phyloP scores from a whole-genome alignment of 768 basidiomycete species.

The Amyloporia xantha region DNA sequence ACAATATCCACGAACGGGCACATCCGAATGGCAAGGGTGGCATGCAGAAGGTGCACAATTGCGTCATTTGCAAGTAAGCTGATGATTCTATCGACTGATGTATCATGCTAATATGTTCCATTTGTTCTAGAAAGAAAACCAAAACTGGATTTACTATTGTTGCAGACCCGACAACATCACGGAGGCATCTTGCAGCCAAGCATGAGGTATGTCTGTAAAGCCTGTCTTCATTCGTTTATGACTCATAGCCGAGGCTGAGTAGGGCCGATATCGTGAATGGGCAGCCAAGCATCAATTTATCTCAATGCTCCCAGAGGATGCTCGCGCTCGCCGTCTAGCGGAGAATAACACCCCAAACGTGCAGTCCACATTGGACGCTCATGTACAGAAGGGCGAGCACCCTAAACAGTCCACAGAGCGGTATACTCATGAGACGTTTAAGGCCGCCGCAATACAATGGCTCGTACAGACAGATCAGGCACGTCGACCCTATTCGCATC shows the following conservation, averaged over 20 bases:
- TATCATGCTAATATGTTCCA: not conserved
- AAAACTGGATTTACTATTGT: not conserved
- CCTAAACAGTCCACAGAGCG: slow-evolving; percentile 16
- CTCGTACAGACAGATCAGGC: slow-evolving; percentile 35
- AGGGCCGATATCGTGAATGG: slow-evolving; percentile 24
- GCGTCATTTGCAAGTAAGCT: not conserved
- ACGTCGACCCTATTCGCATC: too few species aligned
- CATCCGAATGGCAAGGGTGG: not conserved
- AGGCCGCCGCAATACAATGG: slow-evolving; percentile 30
- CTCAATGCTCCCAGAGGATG: slow-evolving; percentile 25
- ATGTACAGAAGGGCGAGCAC: slow-evolving; percentile 18
- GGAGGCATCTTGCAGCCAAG: not conserved
- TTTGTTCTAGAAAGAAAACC: not conserved
- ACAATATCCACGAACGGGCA: not conserved
- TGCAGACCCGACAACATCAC: not conserved
- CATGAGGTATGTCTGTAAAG: not conserved
- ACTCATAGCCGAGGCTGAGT: not conserved
- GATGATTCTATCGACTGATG: not conserved
- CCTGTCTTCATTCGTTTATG: not conserved
- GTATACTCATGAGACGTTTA: slow-evolving; percentile 26
- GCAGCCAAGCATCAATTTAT: slow-evolving; percentile 18
- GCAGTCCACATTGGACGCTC: slow-evolving; percentile 21
- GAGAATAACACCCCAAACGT: not conserved
- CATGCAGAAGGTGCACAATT: not conserved
- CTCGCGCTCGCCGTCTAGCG: slow-evolving; percentile 14